phyloP scores from a whole-genome alignment of 2,329 filamentous ascomycete genomes.

The Penicillium brevicompactum region DNA sequence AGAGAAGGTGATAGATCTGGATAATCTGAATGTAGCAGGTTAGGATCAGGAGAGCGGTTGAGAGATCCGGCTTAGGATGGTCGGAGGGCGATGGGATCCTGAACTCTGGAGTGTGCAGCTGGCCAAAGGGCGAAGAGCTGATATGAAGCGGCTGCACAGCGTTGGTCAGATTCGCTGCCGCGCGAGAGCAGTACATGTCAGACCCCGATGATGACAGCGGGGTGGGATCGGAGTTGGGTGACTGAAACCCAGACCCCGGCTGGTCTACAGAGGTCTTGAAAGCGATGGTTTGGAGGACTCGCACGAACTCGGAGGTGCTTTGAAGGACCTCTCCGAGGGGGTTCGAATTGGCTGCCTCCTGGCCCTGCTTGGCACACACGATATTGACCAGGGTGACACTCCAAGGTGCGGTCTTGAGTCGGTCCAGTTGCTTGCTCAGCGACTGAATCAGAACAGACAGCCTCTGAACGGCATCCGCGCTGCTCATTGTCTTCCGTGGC shows the following conservation, averaged over 20 bases:
- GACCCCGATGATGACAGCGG: not conserved
- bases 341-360: not conserved
- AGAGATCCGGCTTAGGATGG: not conserved
- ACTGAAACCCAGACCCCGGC: too few relatives aligned
- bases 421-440: not conserved
- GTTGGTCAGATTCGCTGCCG: not conserved
- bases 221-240: not conserved
- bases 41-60: not conserved
- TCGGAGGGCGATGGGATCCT: not conserved
- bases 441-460: not conserved
- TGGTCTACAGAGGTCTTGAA: too few relatives aligned
- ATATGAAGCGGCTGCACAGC: not conserved
- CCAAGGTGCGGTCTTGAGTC: not conserved
- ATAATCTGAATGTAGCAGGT: slow-evolving; percentile 3
- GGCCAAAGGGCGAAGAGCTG: too few relatives aligned
- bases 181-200: not conserved
- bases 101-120: too few relatives aligned
- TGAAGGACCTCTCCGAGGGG: not conserved
- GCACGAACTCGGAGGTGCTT: not conserved
- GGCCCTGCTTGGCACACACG: not conserved
- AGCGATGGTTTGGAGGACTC: too few relatives aligned
- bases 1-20: not conserved
- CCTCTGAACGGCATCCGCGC: not conserved
- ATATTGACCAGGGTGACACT: not conserved
- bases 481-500: not conserved